Evolutionary conservation across 164 flowering plant species (phyloP).

Genomic region (Dillenia turbinata): DNA sequence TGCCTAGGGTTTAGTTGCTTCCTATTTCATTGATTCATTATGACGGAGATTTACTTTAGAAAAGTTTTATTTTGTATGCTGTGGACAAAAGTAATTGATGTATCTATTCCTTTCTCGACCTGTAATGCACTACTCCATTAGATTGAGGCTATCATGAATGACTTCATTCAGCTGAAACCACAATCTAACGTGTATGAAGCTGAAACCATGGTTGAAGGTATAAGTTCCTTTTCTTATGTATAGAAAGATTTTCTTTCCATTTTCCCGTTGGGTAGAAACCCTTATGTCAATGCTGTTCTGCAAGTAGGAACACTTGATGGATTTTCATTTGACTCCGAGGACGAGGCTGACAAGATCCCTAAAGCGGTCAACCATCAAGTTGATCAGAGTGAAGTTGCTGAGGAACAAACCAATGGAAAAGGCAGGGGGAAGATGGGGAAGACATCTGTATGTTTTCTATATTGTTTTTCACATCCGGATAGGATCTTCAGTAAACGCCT

Average conservation of each 20-base stretch:
- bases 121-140: constrained; percentile 26
- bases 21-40: not conserved
- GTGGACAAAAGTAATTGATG: no score
- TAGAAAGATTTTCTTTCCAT: constrained; percentile 1
- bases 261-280: no score
- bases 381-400: constrained; percentile 49
- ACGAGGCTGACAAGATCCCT: constrained; percentile 62
- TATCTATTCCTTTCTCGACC: not conserved
- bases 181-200: constrained; percentile 78
- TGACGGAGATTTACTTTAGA: no score
- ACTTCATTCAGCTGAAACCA: constrained; percentile 82
- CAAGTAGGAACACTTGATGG: constrained; percentile 82
- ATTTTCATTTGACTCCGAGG: constrained; percentile 85
- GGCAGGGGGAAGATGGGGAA: constrained; percentile 49
- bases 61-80: no score
- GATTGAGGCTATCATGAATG: constrained; percentile 96
- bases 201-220: constrained; percentile 99
- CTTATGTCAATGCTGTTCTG: not conserved
- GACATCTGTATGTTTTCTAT: constrained; percentile 43
- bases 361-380: constrained; percentile 32
- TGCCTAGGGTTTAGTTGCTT: not conserved
- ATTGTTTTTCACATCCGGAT: not conserved
- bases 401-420: constrained; percentile 49
- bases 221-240: no score
- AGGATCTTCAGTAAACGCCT: not conserved